A percentile compares a stretch with the other conserved stretches of the same genome.
Conservation (phyloP, 176 grass and related monocot species). For the Alloteropsis semialata region DNA sequence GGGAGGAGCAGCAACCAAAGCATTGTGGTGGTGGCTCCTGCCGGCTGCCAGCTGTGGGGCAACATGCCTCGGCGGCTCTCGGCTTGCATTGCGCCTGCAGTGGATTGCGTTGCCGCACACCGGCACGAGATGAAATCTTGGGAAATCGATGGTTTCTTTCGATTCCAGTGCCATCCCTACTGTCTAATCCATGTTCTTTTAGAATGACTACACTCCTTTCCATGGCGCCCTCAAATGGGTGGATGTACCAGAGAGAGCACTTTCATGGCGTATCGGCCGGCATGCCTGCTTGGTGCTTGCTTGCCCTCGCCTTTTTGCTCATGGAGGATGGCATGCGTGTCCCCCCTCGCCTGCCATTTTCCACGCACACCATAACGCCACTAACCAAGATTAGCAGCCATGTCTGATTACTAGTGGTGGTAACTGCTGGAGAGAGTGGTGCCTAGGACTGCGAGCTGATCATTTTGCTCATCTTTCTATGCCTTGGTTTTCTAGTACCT, state of each 20-base stretch:
- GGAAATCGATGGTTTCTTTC: conserved; percentile 15
- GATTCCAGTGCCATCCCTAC: conserved; percentile 28
- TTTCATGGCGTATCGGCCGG: conserved; percentile 15
- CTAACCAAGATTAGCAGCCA: conserved; percentile 5
- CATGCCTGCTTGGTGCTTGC: neutral
- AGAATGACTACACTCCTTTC: conserved; percentile 32
- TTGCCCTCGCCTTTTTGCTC: neutral
- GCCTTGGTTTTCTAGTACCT: no score
- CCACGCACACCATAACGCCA: neutral
- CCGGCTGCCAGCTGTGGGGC: neutral
- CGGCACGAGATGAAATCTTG: neutral
- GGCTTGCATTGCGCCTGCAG: neutral
- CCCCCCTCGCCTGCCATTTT: neutral
- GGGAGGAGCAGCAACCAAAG: neutral
- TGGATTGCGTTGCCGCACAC: neutral
- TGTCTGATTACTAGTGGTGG: neutral
- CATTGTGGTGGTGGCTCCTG: neutral
- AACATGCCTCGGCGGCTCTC: neutral
- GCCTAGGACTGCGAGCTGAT: conserved; percentile 15
- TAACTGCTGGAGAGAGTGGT: no score
- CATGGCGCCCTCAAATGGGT: conserved; percentile 14
- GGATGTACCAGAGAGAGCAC: neutral
- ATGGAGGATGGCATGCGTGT: conserved; percentile 27
- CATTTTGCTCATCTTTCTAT: conserved; percentile 19
- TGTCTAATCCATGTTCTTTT: conserved; percentile 33